phyloP scores from a whole-genome alignment of 2,329 filamentous ascomycete species.

The Pseudogymnoascus pannorum region DNA sequence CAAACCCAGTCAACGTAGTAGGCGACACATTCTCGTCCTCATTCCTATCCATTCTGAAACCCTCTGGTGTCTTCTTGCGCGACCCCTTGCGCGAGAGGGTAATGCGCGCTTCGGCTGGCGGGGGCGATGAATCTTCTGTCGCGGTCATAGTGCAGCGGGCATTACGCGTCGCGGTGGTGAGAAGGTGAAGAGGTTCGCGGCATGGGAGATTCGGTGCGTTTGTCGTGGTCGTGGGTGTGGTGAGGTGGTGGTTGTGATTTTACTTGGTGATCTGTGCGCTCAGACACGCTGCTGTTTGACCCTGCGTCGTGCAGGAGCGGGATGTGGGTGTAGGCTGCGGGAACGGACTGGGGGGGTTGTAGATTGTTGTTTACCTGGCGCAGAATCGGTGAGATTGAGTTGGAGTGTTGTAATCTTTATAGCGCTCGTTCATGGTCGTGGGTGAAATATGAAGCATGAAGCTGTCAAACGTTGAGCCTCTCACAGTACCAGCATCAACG shows the following conservation, averaged over 20 bases:
- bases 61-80: neutral
- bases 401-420: neutral
- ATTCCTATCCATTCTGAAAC: neutral
- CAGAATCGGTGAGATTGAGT: neutral
- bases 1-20: neutral
- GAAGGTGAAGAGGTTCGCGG: neutral
- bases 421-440: neutral
- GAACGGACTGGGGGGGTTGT: neutral
- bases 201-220: neutral
- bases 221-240: too few relatives aligned
- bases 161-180: neutral
- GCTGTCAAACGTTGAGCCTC: neutral
- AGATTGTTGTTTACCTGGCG: neutral
- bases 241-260: neutral
- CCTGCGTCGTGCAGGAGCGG: conserved; percentile 3
- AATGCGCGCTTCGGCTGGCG: neutral
- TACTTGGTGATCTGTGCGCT: neutral
- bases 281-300: conserved; percentile 4
- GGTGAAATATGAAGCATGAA: neutral
- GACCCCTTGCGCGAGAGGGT: conserved; percentile 8
- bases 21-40: neutral
- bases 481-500: too few relatives aligned
- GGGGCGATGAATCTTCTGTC: conserved; percentile 3
- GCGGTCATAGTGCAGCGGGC: neutral
- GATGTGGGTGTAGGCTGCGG: neutral